Evolutionary conservation across 2,329 filamentous ascomycete genomes (phyloP).

Genomic region (Cladophialophora exuberans): DNA sequence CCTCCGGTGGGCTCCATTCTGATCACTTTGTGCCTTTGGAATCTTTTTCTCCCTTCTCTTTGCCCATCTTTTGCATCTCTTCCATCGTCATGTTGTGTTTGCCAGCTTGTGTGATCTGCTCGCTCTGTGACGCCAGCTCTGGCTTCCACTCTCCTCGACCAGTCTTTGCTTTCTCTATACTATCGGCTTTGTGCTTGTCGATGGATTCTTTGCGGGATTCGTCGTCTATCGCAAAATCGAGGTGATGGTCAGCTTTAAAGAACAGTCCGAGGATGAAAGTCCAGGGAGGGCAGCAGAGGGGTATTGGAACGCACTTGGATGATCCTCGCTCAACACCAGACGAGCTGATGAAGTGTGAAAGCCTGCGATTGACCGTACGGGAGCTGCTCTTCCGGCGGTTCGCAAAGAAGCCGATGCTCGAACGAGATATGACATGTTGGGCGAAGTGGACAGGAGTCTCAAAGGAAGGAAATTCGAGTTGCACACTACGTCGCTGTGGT

Average conservation of each 20-base stretch:
- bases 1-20: no score
- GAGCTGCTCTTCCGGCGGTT: constrained; percentile 12
- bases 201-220: constrained; percentile 27
- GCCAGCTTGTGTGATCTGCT: constrained; percentile 26
- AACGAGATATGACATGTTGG: constrained; percentile 26
- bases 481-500: no score
- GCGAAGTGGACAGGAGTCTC: no score
- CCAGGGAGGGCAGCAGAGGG: not conserved
- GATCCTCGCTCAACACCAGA: constrained; percentile 26
- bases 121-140: constrained; percentile 29
- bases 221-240: constrained; percentile 19
- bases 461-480: no score
- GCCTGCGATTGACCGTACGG: constrained; percentile 17
- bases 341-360: constrained; percentile 27
- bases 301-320: constrained; percentile 12
- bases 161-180: constrained; percentile 27
- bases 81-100: constrained; percentile 31
- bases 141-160: constrained; percentile 35
- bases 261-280: not conserved
- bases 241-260: not conserved
- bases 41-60: constrained; percentile 14
- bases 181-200: constrained; percentile 32
- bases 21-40: no score
- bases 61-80: constrained; percentile 32
- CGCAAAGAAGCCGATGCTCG: constrained; percentile 20